These are phyloP conservation scores for Hypocrella siamensis DNA, from an alignment of 2,329 filamentous ascomycete genomes.

Conservation along the genomic window DNA sequence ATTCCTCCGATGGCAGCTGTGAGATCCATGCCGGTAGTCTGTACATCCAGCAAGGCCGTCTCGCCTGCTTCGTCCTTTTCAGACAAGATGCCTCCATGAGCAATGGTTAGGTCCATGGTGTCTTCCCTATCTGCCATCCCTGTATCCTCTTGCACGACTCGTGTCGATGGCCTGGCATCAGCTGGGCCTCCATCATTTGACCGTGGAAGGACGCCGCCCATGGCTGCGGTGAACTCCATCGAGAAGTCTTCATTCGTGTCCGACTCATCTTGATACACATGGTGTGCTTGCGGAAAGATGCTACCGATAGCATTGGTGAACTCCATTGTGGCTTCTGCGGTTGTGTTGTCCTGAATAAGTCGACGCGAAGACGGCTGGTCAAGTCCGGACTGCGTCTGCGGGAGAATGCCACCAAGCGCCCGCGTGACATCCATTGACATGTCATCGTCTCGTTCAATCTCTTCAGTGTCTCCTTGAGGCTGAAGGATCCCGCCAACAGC, in stretches of 20 bases:
- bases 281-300: constrained; percentile 33
- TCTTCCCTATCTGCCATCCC: constrained; percentile 11
- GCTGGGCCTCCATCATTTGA: constrained; percentile 11
- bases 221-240: constrained; percentile 60
- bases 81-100: constrained; percentile 37
- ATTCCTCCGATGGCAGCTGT: constrained; percentile 50
- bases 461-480: constrained; percentile 26
- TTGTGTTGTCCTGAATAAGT: constrained; percentile 13
- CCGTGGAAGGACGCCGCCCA: constrained; percentile 36
- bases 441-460: constrained; percentile 37
- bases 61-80: constrained; percentile 8
- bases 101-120: constrained; percentile 40
- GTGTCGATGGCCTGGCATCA: constrained; percentile 9
- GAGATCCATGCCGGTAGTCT: constrained; percentile 51
- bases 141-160: constrained; percentile 16
- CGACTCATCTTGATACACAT: constrained; percentile 17
- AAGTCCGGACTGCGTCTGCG: constrained; percentile 15
- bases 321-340: constrained; percentile 47
- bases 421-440: constrained; percentile 92
- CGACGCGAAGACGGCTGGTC: too few species aligned
- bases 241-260: constrained; percentile 53
- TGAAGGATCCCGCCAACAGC: constrained; percentile 38
- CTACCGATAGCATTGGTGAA: constrained; percentile 65
- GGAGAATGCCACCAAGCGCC: constrained; percentile 64
- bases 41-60: constrained; percentile 13